Evolutionary conservation across 352 stramenopile genomes (phyloP), one percentile per base, ranked within the genome.

Genomic region (Globisporangium splendens): DNA sequence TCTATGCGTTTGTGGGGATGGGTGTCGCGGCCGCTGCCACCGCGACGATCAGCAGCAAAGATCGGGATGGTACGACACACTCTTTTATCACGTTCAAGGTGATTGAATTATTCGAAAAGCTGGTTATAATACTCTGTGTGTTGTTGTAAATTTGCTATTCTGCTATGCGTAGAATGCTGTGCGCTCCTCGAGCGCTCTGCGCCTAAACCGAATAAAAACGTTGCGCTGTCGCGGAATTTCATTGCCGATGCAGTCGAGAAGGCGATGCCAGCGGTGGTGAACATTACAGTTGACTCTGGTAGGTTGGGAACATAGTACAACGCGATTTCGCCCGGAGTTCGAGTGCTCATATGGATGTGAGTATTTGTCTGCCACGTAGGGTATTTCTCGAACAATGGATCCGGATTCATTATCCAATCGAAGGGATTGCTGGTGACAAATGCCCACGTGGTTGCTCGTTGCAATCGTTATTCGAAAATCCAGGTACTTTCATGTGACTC

Each of bases 361-460:
- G n/a, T 50, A 13, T 51, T n/a, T 13, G 8, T n/a, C 28, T 10
- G 7, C 28, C 5, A 10, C 8, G 12, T 22, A 88, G 79, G 81
- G 10, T 88, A 89, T 43, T 64, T 82, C 42, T 75, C 69, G n/a
- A 91, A 77, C 56, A 91, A 92, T 63, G 92, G 92, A 3, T 96
- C 84, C 33, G 93, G 93, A n/a, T 98, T 98, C 50, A 91, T 98
- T 56, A 94, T 98, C 18, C 75, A 77, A 8, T 63, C 66, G 11
- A 80, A 94, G 46, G 93, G 92, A 5, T 67, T 97, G 20, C 83
- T 98, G 21, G 87, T 97, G 43, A 98, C 93, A 28, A 98, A 98
- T 55, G 90, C 90, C 1, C 93, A 98, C 56, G 93, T 98, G 5
- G 78, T 97, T 20, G 83, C 83, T 22, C 73, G 77, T 35, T 88